phyloP scores from a whole-genome alignment of 306 rosid genomes.

The Cucurbita maxima region DNA sequence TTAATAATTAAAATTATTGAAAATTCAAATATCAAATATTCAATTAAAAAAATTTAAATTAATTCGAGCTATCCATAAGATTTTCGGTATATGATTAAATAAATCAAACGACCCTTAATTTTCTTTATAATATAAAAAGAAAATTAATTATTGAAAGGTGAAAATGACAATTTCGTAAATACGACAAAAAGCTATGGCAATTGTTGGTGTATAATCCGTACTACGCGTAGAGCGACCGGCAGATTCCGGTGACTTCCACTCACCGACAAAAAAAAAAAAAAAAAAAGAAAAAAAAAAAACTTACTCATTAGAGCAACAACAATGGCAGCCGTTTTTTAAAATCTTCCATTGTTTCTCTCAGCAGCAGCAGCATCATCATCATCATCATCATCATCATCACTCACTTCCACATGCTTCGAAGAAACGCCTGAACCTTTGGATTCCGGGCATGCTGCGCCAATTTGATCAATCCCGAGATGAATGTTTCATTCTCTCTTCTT shows the following conservation, averaged over 20 bases:
- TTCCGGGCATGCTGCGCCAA: neutral
- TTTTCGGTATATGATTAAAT: too few species aligned
- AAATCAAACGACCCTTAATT: too few species aligned
- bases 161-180: conserved; percentile 1
- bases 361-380: too few species aligned
- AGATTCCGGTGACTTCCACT: conserved; percentile 6
- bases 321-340: neutral
- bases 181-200: neutral
- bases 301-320: neutral
- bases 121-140: too few species aligned
- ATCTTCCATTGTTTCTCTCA: neutral
- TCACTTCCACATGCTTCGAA: neutral
- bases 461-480: neutral
- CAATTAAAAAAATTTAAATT: too few species aligned
- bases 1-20: too few species aligned
- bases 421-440: neutral
- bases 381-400: neutral
- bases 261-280: conserved; percentile 7
- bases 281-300: neutral
- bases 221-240: conserved; percentile 7
- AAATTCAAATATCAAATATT: too few species aligned
- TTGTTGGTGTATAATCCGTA: neutral
- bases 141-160: neutral
- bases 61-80: too few species aligned
- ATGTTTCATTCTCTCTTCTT: neutral